A percentile compares a stretch with the other conserved stretches of the same genome.
Evolutionary conservation across 2,329 filamentous ascomycete genomes (phyloP).

Genomic region (Dactylellina leptospora): DNA sequence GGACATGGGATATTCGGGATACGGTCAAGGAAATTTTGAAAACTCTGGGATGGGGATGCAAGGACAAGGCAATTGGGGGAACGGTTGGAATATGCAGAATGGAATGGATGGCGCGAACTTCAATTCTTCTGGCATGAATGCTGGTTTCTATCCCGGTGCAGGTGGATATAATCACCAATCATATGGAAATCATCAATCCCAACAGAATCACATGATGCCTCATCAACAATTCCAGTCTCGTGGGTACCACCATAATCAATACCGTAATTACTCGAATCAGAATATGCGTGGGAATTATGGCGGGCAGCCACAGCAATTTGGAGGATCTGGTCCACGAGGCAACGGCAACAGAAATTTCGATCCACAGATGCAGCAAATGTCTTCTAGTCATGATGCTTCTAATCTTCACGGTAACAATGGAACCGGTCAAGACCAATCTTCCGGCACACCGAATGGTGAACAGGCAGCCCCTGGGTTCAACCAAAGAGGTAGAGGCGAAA

Average conservation of each 20-base stretch:
- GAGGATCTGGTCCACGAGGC: slow-evolving; percentile 38
- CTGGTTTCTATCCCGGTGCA: slow-evolving; percentile 57
- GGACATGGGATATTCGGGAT: slow-evolving; percentile 46
- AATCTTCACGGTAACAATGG: slow-evolving; percentile 33
- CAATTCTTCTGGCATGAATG: slow-evolving; percentile 54
- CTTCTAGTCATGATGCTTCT: slow-evolving; percentile 45
- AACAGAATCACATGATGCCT: slow-evolving; percentile 54
- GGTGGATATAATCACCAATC: slow-evolving; percentile 59
- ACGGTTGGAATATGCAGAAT: slow-evolving; percentile 55
- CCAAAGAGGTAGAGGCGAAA: slow-evolving; percentile 31
- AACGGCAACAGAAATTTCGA: slow-evolving; percentile 46
- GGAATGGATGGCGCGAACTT: slow-evolving; percentile 53
- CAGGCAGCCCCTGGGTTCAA: neutral
- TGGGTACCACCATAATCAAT: slow-evolving; percentile 53
- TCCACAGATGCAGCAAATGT: slow-evolving; percentile 24
- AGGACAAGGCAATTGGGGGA: slow-evolving; percentile 53
- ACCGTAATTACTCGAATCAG: slow-evolving; percentile 53
- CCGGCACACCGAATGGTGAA: slow-evolving; percentile 47
- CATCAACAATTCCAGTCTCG: slow-evolving; percentile 54
- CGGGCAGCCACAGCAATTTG: slow-evolving; percentile 46
- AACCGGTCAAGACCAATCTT: slow-evolving; percentile 34
- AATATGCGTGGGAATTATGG: slow-evolving; percentile 53
- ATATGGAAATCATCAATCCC: slow-evolving; percentile 58
- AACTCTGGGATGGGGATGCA: slow-evolving; percentile 51
- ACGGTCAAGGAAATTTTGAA: slow-evolving; percentile 52